A percentile compares a stretch with the other conserved stretches of the same genome.
Conservation (phyloP, 2,329 filamentous ascomycete genomes). For the Aureobasidium sp. region DNA sequence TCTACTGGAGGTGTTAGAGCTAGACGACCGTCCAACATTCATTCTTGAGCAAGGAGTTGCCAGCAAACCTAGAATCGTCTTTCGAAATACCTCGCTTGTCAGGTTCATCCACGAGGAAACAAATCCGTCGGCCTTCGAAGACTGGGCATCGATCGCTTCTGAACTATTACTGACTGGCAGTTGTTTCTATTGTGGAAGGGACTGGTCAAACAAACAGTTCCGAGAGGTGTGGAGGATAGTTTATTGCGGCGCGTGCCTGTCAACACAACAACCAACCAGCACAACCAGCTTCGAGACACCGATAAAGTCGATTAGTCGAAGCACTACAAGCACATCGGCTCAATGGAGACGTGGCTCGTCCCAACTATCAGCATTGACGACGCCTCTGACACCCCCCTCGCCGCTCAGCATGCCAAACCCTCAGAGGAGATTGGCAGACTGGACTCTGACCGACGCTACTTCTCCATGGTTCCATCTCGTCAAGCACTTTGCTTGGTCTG, state of each 20-base stretch:
- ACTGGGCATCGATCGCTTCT: neutral
- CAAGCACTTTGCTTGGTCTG: conserved; percentile 10
- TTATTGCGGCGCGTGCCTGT: neutral
- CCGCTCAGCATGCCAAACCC: neutral
- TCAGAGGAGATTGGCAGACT: neutral
- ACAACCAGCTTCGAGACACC: neutral
- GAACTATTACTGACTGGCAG: neutral
- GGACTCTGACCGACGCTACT: neutral
- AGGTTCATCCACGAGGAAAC: neutral
- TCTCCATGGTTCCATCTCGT: conserved; percentile 2
- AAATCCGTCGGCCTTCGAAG: neutral
- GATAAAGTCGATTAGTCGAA: neutral
- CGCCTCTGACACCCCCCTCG: neutral
- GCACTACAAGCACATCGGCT: neutral
- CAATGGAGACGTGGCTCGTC: neutral
- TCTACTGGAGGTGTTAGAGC: neutral
- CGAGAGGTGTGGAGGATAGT: neutral
- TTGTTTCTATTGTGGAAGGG: neutral
- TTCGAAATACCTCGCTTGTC: neutral
- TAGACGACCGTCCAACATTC: conserved; percentile 9
- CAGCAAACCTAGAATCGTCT: neutral
- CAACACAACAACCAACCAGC: neutral
- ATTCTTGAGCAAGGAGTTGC: neutral
- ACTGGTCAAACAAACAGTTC: conserved; percentile 3
- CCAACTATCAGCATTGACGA: neutral